Percentiles rank a stretch among this genome's conserved stretches.
phyloP scores from a whole-genome alignment of 495 filamentous ascomycete genomes.

The Aspergillus kassunensis region DNA sequence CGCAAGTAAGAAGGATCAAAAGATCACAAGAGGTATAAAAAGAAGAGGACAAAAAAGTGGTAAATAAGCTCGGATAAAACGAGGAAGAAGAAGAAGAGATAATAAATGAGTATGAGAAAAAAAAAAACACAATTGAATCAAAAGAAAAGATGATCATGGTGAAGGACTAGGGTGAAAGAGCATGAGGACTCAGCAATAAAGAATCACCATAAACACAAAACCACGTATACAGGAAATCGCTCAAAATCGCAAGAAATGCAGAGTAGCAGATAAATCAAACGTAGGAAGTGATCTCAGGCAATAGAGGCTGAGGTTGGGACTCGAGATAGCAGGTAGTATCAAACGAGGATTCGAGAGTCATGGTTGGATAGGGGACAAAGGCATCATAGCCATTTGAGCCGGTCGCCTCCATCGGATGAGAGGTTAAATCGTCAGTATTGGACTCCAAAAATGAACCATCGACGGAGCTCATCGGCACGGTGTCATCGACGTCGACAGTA shows the following conservation, averaged over 20 bases:
- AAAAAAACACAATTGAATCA: slow-evolving; percentile 8
- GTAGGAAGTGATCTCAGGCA: slow-evolving; percentile 36
- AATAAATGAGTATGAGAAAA: slow-evolving; percentile 2
- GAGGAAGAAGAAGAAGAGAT: slow-evolving; percentile 11
- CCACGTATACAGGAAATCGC: too few relatives aligned
- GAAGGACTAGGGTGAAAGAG: too few relatives aligned
- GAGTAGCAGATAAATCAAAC: slow-evolving; percentile 19
- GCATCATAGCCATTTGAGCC: slow-evolving; percentile 30
- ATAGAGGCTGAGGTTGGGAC: slow-evolving; percentile 27
- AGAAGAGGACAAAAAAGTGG: not conserved
- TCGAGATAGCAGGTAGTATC: slow-evolving; percentile 36
- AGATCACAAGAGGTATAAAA: not conserved
- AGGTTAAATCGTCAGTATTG: slow-evolving; percentile 12
- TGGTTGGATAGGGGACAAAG: slow-evolving; percentile 21
- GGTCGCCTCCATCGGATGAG: slow-evolving; percentile 26
- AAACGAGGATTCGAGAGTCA: slow-evolving; percentile 26
- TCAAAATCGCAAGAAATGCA: not conserved
- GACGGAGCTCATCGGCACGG: slow-evolving; percentile 5
- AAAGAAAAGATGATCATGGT: slow-evolving; percentile 5
- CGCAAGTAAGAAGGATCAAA: not conserved
- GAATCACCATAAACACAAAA: too few relatives aligned
- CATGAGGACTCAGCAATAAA: too few relatives aligned
- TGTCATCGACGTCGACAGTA: slow-evolving; percentile 21
- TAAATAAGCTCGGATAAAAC: not conserved
- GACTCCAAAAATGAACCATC: slow-evolving; percentile 16